These are phyloP conservation scores for Betula pendula DNA, from an alignment of 306 rosid genomes.

Conservation along the genomic window DNA sequence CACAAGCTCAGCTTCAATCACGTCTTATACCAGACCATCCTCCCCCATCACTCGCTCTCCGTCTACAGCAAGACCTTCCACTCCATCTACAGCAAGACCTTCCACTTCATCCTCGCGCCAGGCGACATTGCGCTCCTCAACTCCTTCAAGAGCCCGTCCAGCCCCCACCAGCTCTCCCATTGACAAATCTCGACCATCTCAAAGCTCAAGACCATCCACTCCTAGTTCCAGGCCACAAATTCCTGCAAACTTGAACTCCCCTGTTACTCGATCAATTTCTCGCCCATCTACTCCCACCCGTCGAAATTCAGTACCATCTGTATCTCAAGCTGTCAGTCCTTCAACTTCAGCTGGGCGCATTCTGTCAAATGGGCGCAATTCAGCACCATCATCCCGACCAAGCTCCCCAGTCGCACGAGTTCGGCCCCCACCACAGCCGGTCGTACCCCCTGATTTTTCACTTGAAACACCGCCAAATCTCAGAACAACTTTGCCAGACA, in stretches of 20 bases:
- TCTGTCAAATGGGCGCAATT: slow-evolving; percentile 58
- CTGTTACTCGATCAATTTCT: slow-evolving; percentile 59
- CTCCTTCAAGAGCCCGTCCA: slow-evolving; percentile 81
- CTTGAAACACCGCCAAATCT: slow-evolving; percentile 96
- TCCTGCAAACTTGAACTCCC: slow-evolving; percentile 83
- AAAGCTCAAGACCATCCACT: slow-evolving; percentile 84
- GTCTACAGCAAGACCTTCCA: slow-evolving; percentile 69
- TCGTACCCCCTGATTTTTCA: slow-evolving; percentile 86
- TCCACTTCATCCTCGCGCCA: slow-evolving; percentile 82
- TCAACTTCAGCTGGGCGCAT: slow-evolving; percentile 53
- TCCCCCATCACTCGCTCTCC: slow-evolving; percentile 74
- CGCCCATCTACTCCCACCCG: slow-evolving; percentile 92
- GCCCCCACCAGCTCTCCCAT: slow-evolving; percentile 47
- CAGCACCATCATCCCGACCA: slow-evolving; percentile 79
- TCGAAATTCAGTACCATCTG: slow-evolving; percentile 57
- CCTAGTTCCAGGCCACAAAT: slow-evolving; percentile 92
- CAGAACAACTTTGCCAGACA: slow-evolving; percentile 81
- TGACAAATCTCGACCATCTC: slow-evolving; percentile 65
- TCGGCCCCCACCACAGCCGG: slow-evolving; percentile 77
- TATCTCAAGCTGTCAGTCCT: slow-evolving; percentile 53
- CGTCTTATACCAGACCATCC: slow-evolving; percentile 85
- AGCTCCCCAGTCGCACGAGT: slow-evolving; percentile 86
- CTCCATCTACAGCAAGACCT: slow-evolving; percentile 74
- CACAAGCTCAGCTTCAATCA: slow-evolving; percentile 97
- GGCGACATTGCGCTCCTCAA: slow-evolving; percentile 63